A percentile compares a stretch with the other conserved stretches of the same genome.
These are phyloP conservation scores for Lepidium didymum DNA, from an alignment of 345 rosid genomes.

Conservation along the genomic window DNA sequence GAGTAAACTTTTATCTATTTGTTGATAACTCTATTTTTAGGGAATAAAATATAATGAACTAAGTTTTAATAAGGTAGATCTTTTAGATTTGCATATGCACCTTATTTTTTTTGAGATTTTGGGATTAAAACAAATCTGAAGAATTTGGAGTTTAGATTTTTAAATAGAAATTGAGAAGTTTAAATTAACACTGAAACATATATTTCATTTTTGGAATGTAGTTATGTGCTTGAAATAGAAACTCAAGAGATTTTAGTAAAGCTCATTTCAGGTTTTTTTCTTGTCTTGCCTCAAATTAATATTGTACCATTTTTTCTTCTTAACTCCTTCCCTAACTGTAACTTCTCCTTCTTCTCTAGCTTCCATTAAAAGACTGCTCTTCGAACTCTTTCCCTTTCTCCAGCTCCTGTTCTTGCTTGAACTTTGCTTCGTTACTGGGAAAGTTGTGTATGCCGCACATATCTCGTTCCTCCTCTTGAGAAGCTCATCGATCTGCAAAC, in stretches of 20 bases:
- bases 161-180: no score
- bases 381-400: constrained; percentile 34
- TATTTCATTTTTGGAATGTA: background rate
- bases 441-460: constrained; percentile 65
- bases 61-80: no score
- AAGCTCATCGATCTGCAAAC: constrained; percentile 77
- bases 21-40: no score
- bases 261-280: constrained; percentile 57
- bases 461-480: constrained; percentile 71
- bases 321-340: constrained; percentile 56
- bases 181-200: background rate
- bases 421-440: constrained; percentile 53
- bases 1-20: no score
- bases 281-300: constrained; percentile 70
- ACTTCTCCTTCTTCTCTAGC: constrained; percentile 53
- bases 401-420: constrained; percentile 54
- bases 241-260: background rate
- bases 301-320: constrained; percentile 89
- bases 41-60: no score
- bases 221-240: background rate
- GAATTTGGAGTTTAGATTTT: no score
- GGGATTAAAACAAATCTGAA: no score
- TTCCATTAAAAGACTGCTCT: constrained; percentile 41
- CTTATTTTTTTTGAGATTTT: no score
- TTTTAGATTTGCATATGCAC: no score